Evolutionary conservation across 768 basidiomycete genomes (phyloP).

Genomic region (Mycena capillaripes): DNA sequence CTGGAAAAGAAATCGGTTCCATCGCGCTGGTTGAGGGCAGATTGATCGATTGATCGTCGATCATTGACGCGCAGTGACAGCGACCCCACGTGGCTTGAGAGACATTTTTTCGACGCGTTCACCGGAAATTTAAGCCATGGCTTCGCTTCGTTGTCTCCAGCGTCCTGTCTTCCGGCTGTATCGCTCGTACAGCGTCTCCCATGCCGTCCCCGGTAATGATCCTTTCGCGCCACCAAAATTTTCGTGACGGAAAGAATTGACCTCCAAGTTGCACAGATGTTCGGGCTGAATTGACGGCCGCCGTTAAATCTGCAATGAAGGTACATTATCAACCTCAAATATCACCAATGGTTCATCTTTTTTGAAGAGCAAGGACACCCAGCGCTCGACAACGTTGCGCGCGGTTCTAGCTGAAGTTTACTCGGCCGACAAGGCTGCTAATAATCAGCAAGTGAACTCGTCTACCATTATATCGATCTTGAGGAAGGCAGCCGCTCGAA

Average conservation of each 20-base stretch:
- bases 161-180: not conserved
- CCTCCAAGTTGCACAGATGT: constrained; percentile 60
- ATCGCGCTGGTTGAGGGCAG: not conserved
- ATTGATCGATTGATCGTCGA: too few species aligned
- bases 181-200: constrained; percentile 1
- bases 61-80: too few species aligned
- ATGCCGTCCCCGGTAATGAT: constrained; percentile 15
- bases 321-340: constrained; percentile 46
- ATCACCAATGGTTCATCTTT: not conserved
- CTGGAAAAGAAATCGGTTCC: constrained; percentile 51
- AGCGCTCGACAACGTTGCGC: constrained; percentile 69
- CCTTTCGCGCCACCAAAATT: not conserved
- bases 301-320: constrained; percentile 80
- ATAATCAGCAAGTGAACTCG: constrained; percentile 56
- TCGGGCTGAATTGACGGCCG: constrained; percentile 63
- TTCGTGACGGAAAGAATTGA: not conserved
- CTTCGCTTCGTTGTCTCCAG: not conserved
- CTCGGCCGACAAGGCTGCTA: constrained; percentile 70
- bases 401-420: constrained; percentile 80
- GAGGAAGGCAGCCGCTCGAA: constrained; percentile 68
- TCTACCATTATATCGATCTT: constrained; percentile 66
- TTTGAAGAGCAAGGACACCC: constrained; percentile 67
- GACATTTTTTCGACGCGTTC: too few species aligned
- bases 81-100: too few species aligned
- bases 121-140: too few species aligned